A percentile compares a stretch with the other conserved stretches of the same genome.
These are phyloP conservation scores for Miscanthus sacchariflorus DNA, from an alignment of 202 grass and related monocot genomes.

Conservation along the genomic window DNA sequence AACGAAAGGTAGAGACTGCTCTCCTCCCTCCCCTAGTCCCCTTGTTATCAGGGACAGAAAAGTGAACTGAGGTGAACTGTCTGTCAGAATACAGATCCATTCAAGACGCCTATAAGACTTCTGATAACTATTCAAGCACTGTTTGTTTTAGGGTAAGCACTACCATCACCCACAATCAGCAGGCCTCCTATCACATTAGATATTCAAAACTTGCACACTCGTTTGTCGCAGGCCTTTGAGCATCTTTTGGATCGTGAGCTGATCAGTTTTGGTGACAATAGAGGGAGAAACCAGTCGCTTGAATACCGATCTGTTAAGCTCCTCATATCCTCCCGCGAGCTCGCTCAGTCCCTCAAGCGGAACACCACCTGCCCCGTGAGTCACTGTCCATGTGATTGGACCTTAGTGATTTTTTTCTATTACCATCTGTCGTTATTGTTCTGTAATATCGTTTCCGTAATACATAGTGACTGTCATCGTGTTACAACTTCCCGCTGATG, in stretches of 20 bases:
- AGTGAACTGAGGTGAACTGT: constrained; percentile 40
- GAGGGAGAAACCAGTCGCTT: constrained; percentile 69
- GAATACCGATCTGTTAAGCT: constrained; percentile 84
- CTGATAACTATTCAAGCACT: constrained; percentile 74
- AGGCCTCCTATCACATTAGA: neutral
- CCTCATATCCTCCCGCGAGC: constrained; percentile 78
- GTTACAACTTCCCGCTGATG: constrained; percentile 3
- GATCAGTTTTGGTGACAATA: constrained; percentile 75
- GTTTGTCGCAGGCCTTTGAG: constrained; percentile 77
- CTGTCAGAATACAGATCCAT: constrained; percentile 89
- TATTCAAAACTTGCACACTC: neutral
- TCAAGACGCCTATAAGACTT: constrained; percentile 95
- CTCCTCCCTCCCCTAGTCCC: constrained; percentile 7
- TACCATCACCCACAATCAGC: constrained; percentile 17
- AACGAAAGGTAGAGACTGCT: constrained; percentile 77
- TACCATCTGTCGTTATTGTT: constrained; percentile 5
- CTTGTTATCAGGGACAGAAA: neutral
- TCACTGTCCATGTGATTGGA: constrained; percentile 21
- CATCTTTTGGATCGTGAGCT: constrained; percentile 91
- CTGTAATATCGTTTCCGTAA: neutral
- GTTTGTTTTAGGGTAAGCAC: constrained; percentile 83
- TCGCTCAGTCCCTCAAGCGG: constrained; percentile 69
- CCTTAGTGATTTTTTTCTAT: constrained; percentile 8
- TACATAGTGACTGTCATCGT: neutral
- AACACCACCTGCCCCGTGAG: constrained; percentile 88